Base-by-base conservation (phyloP, 345 rosid species). In the Carallia pectinifolia region DNA sequence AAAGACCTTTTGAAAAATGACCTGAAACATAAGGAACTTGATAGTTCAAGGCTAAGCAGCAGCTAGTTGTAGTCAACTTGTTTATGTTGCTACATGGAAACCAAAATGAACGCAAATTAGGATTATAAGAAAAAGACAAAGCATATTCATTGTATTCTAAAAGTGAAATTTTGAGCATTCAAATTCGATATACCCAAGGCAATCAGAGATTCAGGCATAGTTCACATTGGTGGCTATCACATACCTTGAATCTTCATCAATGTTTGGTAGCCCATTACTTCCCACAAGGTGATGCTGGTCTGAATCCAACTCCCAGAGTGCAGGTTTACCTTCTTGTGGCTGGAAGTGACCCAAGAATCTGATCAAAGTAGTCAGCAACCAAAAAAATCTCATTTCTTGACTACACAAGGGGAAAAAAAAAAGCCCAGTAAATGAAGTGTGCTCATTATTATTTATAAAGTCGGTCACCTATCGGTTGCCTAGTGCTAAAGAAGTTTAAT, bases 281-380 rank as follows among this genome's bases (percentile, higher is more conserved):
- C 84, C 87, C 54, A 78, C 70, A 69, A 70, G 68, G 60, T 77
- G 81, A 62, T 80, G 82, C 76, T 81, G 87, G 67, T 89, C 89
- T 48, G 88, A 85, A 71, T 81, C 84, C 82, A 89, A 76, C 81
- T 96, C 97, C 98, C 98, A 92, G 47, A 92, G 76, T 18, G 90
- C 92, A 72, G 90, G 92, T 75, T 81, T 88, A 62, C 86, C 93
- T 61, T 76, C 78, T 66, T 84, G 92, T 59, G 96, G 98, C 81
- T 77, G 94, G 84, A 90, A 89, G 73, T 87, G 83, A 60, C 99
- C 99, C 72, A 96, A 85, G 81, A 96, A 96, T 87, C 99, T 92
- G 60, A 27, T 27, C 60, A 27, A 27, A 27, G 29, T 30, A 56
- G 6, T 56, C 60, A 27, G 60, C 60, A 8, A 27, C 29, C 16